These are phyloP conservation scores for Thermomucor indicae-seudaticae DNA, from an alignment of 371 early-diverging fungal genomes.

Conservation along the genomic window DNA sequence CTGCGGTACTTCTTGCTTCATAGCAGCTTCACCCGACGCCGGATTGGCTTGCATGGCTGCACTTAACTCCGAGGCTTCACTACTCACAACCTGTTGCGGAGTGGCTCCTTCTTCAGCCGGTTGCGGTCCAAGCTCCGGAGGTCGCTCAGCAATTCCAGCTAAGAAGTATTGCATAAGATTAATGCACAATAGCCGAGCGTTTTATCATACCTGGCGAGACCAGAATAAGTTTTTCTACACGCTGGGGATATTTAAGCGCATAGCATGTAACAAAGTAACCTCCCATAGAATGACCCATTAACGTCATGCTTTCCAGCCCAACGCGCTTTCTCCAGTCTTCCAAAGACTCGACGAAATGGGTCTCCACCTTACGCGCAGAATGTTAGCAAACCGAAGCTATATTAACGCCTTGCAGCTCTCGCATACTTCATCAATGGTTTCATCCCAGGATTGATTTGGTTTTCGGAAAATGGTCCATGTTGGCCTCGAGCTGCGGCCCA, in stretches of 20 bases:
- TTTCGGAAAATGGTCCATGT: constrained; percentile 47
- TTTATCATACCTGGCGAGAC: constrained; percentile 72
- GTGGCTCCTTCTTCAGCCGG: constrained; percentile 12
- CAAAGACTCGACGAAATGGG: constrained; percentile 87
- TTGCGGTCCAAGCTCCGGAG: constrained; percentile 20
- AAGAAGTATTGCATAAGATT: not conserved
- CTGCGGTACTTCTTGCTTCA: constrained; percentile 1
- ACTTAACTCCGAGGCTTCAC: constrained; percentile 28
- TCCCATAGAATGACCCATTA: constrained; percentile 83
- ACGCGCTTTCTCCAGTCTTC: constrained; percentile 85
- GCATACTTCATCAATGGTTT: constrained; percentile 41
- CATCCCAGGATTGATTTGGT: constrained; percentile 39
- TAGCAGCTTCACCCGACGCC: constrained; percentile 15
- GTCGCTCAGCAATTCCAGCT: constrained; percentile 58
- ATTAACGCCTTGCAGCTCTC: not conserved
- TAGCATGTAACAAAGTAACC: constrained; percentile 89
- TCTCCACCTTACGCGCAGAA: constrained; percentile 56
- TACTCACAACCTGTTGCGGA: constrained; percentile 26
- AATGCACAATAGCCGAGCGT: not conserved
- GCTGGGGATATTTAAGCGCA: constrained; percentile 81
- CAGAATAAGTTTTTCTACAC: constrained; percentile 87
- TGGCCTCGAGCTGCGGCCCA: constrained; percentile 81
- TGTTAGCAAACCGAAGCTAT: constrained; percentile 14
- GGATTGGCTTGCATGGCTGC: constrained; percentile 28
- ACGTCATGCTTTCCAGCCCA: constrained; percentile 76